Evolutionary conservation across 257 asterid genomes (phyloP).

Genomic region (Paraleonurus japonicus): DNA sequence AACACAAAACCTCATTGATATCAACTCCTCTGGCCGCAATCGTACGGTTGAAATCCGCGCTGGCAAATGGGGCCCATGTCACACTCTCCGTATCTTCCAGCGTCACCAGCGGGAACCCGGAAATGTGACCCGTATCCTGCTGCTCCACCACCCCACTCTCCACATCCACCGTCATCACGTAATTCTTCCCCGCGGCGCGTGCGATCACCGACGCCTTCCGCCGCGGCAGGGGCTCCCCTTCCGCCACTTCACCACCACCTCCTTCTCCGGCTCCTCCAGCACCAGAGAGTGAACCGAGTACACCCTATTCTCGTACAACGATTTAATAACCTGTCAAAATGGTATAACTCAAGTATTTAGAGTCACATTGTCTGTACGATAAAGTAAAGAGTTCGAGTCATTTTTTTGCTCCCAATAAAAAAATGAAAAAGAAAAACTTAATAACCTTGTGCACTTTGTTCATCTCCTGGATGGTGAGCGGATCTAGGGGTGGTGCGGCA

Average conservation of each 20-base stretch:
- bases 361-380: too few species aligned
- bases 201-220: slow-evolving; percentile 60
- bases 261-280: slow-evolving; percentile 28
- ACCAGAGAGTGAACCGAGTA: slow-evolving; percentile 63
- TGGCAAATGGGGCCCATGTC: slow-evolving; percentile 40
- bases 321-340: slow-evolving; percentile 34
- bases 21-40: slow-evolving; percentile 57
- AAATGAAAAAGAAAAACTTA: too few species aligned
- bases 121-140: slow-evolving; percentile 41
- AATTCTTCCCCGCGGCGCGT: slow-evolving; percentile 47
- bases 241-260: slow-evolving; percentile 48
- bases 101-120: slow-evolving; percentile 60
- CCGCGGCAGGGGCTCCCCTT: slow-evolving; percentile 43
- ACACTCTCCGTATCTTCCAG: slow-evolving; percentile 49
- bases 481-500: slow-evolving; percentile 77
- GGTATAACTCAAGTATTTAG: too few species aligned
- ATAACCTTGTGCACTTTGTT: slow-evolving; percentile 37
- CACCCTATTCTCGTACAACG: slow-evolving; percentile 33
- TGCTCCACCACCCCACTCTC: slow-evolving; percentile 45
- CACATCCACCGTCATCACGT: slow-evolving; percentile 57
- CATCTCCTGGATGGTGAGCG: slow-evolving; percentile 61
- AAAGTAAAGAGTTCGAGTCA: too few species aligned
- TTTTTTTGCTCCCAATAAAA: too few species aligned
- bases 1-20: slow-evolving; percentile 42
- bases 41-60: slow-evolving; percentile 52